A percentile compares a stretch with the other conserved stretches of the same genome.
Conservation (phyloP, 2,329 filamentous ascomycete species). For the Arthrobotrys megalospora region DNA sequence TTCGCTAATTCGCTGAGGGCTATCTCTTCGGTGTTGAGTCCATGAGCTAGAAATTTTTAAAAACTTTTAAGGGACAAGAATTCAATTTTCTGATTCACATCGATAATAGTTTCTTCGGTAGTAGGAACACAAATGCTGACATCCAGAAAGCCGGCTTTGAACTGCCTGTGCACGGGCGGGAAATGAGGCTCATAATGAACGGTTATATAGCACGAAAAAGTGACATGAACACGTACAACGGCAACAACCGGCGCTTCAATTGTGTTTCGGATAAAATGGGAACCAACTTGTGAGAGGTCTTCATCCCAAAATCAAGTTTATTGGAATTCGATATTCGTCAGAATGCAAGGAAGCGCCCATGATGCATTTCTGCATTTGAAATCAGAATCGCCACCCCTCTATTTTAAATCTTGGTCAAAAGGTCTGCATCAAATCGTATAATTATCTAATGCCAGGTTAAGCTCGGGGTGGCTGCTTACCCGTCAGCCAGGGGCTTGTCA, state of each 20-base stretch:
- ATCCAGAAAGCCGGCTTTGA: constrained; percentile 12
- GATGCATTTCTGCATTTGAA: background rate
- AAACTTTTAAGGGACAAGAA: constrained; percentile 7
- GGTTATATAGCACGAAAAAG: background rate
- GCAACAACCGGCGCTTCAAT: constrained; percentile 8
- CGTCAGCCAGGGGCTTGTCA: background rate
- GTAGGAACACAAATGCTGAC: constrained; percentile 13
- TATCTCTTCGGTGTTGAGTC: background rate
- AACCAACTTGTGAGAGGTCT: background rate
- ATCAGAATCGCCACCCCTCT: background rate
- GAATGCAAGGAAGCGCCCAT: background rate
- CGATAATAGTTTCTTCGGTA: background rate
- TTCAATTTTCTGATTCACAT: constrained; percentile 6
- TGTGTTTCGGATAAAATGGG: constrained; percentile 14
- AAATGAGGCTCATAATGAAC: constrained; percentile 16
- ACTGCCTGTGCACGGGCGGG: constrained; percentile 9
- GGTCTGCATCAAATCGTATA: no score
- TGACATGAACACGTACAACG: no score
- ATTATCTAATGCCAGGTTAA: no score
- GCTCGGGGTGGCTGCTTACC: background rate
- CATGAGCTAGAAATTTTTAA: background rate
- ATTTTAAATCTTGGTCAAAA: no score
- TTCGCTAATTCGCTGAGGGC: constrained; percentile 19
- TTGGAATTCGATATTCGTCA: background rate
- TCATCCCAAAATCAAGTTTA: background rate